Evolutionary conservation across 768 basidiomycete species (phyloP), one percentile per base, ranked within the genome.

Genomic region (Agrocybe chaxingu): DNA sequence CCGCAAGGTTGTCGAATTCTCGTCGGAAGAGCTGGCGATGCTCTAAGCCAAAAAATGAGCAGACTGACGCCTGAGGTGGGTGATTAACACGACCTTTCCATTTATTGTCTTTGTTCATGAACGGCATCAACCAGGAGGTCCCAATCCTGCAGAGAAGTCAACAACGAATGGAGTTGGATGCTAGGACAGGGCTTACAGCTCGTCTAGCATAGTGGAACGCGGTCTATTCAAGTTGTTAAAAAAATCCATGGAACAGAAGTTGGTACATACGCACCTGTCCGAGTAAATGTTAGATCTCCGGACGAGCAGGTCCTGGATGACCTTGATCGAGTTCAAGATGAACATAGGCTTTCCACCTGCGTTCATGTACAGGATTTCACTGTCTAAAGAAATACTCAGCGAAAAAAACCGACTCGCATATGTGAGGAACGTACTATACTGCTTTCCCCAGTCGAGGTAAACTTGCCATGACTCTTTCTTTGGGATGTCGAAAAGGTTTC

Each of bases 401-500:
- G 12, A 29, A 16, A 9, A 13, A 41, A n/a, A 8, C 5, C 24
- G 24, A 24, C 24, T 24, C 31, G 10, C 4, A 34, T 29, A 38
- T 16, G 33, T 4, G 19, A 36, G 9, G 4, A 13, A 43, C 43
- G 12, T 16, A 51, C 50, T 36, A 24, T 51, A 45, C 2, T 30
- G 24, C 30, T 51, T 51, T 13, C 36, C 29, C 50, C 42, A 45
- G 18, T 51, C 50, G 13, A 39, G 35, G 13, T 51, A 51, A 12
- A 12, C 29, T 16, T 45, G 33, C 50, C 50, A 51, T 6, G 50
- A 36, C 18, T 51, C 43, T 18, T 45, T 38, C 50, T 51, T 36
- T 8, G 50, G 50, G 29, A 51, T 16, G 16, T 51, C 50, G 11
- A 51, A 45, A 24, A 51, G n/a, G 19, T 51, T 51, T 7, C 50